Conservation (phyloP, 169 alveolate genomes). For the Plasmodium vivax region DNA sequence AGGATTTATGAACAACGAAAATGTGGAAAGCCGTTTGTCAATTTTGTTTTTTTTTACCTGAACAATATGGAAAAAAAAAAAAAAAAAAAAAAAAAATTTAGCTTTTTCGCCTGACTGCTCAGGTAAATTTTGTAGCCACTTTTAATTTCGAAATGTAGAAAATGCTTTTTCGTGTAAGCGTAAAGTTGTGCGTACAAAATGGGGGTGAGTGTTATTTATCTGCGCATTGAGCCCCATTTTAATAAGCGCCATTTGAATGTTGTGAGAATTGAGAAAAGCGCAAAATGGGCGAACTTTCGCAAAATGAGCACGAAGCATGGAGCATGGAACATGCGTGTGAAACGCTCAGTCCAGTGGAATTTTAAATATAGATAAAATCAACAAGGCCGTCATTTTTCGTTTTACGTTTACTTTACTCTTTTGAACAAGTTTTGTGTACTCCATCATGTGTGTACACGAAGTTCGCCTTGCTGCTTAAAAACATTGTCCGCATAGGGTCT, state of each 20-base stretch:
- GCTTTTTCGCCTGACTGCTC: not conserved
- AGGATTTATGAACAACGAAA: not conserved
- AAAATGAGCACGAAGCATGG: not conserved
- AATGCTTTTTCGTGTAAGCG: not conserved
- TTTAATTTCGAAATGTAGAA: not conserved
- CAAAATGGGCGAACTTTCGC: not conserved
- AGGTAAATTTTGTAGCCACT: not conserved
- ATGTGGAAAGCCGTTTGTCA: not conserved
- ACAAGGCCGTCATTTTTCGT: not conserved
- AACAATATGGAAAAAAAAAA: not conserved
- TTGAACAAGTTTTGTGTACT: not conserved
- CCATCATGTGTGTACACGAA: not conserved
- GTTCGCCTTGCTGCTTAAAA: not conserved
- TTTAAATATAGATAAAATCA: not conserved
- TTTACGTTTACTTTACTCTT: not conserved
- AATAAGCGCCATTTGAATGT: not conserved
- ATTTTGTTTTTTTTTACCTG: not conserved
- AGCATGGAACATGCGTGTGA: not conserved
- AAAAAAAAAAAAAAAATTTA: not conserved
- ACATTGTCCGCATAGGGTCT: not conserved
- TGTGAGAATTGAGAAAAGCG: not conserved
- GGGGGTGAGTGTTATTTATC: not conserved
- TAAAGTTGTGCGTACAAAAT: slow-evolving; percentile 1
- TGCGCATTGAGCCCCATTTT: not conserved
- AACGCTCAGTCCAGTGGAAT: not conserved